Conservation (phyloP, 164 flowering plant genomes). For the Stephania cephalantha region DNA sequence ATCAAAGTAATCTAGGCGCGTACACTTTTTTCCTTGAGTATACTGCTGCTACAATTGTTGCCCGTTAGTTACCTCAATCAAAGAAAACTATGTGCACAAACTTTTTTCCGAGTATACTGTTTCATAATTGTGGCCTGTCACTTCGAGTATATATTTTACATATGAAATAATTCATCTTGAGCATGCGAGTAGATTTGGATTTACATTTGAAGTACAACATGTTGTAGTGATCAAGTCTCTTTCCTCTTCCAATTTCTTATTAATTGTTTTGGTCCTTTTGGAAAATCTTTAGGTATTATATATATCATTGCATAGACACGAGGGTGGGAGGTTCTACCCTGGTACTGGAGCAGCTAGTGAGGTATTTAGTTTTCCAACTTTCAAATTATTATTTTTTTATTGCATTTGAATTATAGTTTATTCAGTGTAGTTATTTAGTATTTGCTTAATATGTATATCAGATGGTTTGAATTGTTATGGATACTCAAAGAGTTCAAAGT, state of each 20-base stretch:
- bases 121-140: no score
- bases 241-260: not conserved
- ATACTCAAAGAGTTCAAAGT: no score
- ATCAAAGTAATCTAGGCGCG: no score
- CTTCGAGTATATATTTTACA: not conserved
- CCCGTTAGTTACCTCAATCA: no score
- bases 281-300: conserved; percentile 60
- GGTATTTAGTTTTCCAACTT: conserved; percentile 32
- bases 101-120: no score
- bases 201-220: not conserved
- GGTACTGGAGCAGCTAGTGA: conserved; percentile 90
- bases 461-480: no score
- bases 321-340: conserved; percentile 85
- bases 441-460: not conserved
- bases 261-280: not conserved
- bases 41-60: no score
- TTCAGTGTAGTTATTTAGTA: not conserved
- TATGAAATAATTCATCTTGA: not conserved
- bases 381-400: conserved; percentile 3
- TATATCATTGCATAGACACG: conserved; percentile 87
- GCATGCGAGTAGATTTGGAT: not conserved
- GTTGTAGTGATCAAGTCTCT: not conserved
- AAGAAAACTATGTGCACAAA: no score
- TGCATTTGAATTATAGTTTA: not conserved
- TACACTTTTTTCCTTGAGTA: no score